Base-by-base conservation (phyloP, 805 yeast species). In the Nadsonia fulvescens region DNA sequence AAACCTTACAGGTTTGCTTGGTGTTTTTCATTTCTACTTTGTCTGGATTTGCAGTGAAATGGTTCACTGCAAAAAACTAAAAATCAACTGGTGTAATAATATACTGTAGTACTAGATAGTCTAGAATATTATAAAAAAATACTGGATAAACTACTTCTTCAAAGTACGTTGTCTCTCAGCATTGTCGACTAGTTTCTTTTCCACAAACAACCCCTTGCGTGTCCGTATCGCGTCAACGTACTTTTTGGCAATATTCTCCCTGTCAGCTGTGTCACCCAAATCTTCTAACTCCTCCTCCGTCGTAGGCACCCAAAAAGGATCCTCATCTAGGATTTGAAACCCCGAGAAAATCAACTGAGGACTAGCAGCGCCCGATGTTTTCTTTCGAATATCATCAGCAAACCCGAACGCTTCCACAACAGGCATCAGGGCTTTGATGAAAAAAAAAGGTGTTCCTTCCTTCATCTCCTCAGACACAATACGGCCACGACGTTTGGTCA, bases 261-360 rank as follows among this genome's bases (percentile, higher is more conserved):
- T 65, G 39, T 89, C 98, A 1, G 94, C 92, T 37, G 66, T 65
- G 36, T 79, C 93, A 14, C 99, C 99, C 23, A 79, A 56, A 32
- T 81, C 91, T 46, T 89, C 96, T 23, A 89, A 51, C 47, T 89
- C 98, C 47, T 82, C 95, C 40, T 79, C 95, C 0, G 98, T 89
- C 3, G 89, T 78, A 8, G 99, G 99, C 9, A 89, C 93, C 99
- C 99, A 89, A 59, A 77, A 89, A 23, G 99, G 99, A 56, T 89
- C 96, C 37, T 75, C 66, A 36, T 82, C 92, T 27, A 86, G 66
- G 35, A 72, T 56, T 41, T 82, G 89, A 46, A 66, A 89, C 1
- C 96, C 96, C 15, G 76, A 64, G 42, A 86, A 89, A 6, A 83
- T 78, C 28, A 89, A 58, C 49, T 89, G 98, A 0, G 99, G 98